A percentile compares a stretch with the other conserved stretches of the same genome.
Evolutionary conservation across 306 rosid species (phyloP).

Genomic region (Cotoneaster glaucophyllus): DNA sequence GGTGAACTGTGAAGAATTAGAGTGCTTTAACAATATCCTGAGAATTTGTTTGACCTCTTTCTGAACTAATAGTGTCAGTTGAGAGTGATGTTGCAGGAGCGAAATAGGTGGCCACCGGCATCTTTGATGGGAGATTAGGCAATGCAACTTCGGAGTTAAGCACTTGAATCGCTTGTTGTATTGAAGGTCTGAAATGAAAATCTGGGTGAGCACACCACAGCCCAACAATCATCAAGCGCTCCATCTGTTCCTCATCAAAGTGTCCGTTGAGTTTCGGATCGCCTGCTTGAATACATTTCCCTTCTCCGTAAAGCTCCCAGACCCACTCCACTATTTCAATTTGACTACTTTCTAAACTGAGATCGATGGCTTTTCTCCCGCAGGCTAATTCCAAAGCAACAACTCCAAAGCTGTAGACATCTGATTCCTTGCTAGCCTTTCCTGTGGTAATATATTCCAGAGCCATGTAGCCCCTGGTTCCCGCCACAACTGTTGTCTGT

Average conservation of each 20-base stretch:
- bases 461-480: constrained; percentile 1
- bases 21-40: background rate
- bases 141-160: background rate
- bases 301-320: background rate
- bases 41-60: background rate
- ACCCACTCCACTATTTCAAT: background rate
- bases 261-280: background rate
- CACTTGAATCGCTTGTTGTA: background rate
- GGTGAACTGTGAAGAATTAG: background rate
- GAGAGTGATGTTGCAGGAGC: background rate
- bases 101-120: background rate
- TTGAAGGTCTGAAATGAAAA: background rate
- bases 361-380: background rate
- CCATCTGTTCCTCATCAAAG: background rate
- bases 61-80: background rate
- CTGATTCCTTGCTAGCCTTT: background rate
- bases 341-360: background rate
- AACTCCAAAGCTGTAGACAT: background rate
- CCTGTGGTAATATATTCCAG: background rate
- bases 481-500: background rate
- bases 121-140: background rate
- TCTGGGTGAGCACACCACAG: constrained; percentile 5
- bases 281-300: background rate
- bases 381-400: background rate
- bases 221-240: background rate